These are phyloP conservation scores for Phragmites australis DNA, from an alignment of 176 grass and related monocot genomes.

Conservation along the genomic window DNA sequence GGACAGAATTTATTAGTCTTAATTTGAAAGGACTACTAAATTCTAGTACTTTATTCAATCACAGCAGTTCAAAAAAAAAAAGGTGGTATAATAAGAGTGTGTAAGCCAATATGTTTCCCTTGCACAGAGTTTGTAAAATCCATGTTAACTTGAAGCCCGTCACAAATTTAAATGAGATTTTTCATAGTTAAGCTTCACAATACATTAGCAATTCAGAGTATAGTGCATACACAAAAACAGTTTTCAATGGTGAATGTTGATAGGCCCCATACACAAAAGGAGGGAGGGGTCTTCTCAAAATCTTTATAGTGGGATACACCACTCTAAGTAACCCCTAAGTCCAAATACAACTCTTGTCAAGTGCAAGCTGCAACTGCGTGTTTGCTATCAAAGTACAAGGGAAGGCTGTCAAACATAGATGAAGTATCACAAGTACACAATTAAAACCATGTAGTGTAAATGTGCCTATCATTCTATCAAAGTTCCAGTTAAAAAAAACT, in stretches of 20 bases:
- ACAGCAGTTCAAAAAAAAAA: neutral
- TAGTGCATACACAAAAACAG: neutral
- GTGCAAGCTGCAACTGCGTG: neutral
- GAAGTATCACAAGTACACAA: neutral
- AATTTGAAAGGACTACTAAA: neutral
- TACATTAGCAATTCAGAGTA: neutral
- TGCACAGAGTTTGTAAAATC: neutral
- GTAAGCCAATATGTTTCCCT: constrained; percentile 14
- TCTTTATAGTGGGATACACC: neutral
- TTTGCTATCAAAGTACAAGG: neutral
- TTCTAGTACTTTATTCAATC: neutral
- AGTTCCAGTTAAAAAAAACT: neutral
- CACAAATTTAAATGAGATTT: neutral
- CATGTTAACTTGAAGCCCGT: constrained; percentile 1
- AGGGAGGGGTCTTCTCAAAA: neutral
- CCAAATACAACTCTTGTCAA: constrained; percentile 10
- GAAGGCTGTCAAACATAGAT: constrained; percentile 20
- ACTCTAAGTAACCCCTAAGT: neutral
- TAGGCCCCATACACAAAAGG: neutral
- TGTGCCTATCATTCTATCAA: constrained; percentile 12
- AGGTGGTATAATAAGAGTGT: neutral
- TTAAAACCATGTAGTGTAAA: neutral
- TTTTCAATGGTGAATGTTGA: neutral
- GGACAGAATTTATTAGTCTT: neutral
- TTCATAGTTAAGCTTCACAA: neutral